A percentile compares a stretch with the other conserved stretches of the same genome.
Conservation (phyloP, 139 green algal species). For the Coccomyxa sp. region DNA sequence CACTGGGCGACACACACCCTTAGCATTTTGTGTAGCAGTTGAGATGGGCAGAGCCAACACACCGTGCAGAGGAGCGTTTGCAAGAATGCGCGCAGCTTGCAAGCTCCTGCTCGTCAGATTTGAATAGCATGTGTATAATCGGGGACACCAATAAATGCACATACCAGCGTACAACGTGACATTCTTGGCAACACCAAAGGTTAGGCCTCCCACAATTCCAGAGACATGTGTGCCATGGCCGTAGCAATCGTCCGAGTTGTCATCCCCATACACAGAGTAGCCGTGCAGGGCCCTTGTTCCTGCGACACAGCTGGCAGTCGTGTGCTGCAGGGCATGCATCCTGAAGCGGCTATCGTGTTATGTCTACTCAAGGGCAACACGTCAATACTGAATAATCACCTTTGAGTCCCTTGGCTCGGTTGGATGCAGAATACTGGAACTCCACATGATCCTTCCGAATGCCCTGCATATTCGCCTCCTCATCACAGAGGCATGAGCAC, state of each 20-base stretch:
- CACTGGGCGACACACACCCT: slow-evolving; percentile 18
- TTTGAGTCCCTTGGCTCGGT: background rate
- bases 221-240: slow-evolving; percentile 72
- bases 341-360: no score
- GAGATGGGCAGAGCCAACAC: no score
- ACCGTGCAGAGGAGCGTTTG: no score
- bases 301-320: background rate
- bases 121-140: no score
- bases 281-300: slow-evolving; percentile 11
- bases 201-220: slow-evolving; percentile 48
- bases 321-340: no score
- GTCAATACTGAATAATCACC: no score
- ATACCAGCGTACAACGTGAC: slow-evolving; percentile 42
- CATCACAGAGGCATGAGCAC: background rate
- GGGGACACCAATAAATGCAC: no score
- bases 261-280: slow-evolving; percentile 22
- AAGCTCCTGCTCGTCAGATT: no score
- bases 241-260: slow-evolving; percentile 57
- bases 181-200: slow-evolving; percentile 66
- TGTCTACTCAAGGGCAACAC: no score
- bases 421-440: slow-evolving; percentile 15
- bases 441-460: slow-evolving; percentile 22
- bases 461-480: slow-evolving; percentile 6
- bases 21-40: no score
- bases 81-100: no score